Percentiles rank a stretch among this genome's conserved stretches.
These are phyloP conservation scores for Rozella allomycis DNA, from an alignment of 371 early-diverging fungal genomes.

Conservation along the genomic window DNA sequence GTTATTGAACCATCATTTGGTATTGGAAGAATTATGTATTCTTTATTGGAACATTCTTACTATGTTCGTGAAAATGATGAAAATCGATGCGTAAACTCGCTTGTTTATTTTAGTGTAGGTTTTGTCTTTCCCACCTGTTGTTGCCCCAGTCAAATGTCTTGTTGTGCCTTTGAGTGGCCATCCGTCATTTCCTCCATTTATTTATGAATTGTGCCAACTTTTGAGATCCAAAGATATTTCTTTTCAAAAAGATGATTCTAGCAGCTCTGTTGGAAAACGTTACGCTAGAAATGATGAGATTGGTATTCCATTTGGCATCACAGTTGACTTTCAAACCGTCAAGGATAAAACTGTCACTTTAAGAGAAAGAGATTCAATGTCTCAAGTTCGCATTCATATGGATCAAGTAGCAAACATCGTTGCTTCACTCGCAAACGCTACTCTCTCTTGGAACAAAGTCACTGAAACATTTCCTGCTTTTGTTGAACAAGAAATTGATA, in stretches of 20 bases:
- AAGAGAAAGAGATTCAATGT: constrained; percentile 89
- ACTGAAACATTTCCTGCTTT: too few species aligned
- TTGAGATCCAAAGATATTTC: constrained; percentile 37
- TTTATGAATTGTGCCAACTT: constrained; percentile 28
- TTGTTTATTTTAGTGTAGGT: constrained; percentile 14
- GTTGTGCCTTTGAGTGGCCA: constrained; percentile 69
- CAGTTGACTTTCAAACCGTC: constrained; percentile 94
- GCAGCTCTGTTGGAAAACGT: constrained; percentile 85
- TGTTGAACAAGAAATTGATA: too few species aligned
- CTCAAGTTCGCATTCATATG: constrained; percentile 64
- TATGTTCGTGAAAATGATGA: constrained; percentile 74
- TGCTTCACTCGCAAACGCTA: too few species aligned
- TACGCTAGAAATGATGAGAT: constrained; percentile 97
- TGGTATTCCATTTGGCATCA: constrained; percentile 95
- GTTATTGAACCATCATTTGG: constrained; percentile 99
- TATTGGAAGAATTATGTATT: constrained; percentile 95
- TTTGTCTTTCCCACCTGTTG: constrained; percentile 65
- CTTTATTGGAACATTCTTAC: constrained; percentile 90
- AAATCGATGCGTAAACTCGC: constrained; percentile 31
- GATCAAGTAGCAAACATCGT: too few species aligned
- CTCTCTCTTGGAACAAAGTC: too few species aligned
- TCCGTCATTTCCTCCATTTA: constrained; percentile 45
- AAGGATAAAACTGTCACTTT: constrained; percentile 85
- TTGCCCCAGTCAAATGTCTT: constrained; percentile 88
- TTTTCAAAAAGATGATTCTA: constrained; percentile 66